Base-by-base conservation (phyloP, 225 moss, liverwort and hornwort genomes). In the Climacium dendroides region DNA sequence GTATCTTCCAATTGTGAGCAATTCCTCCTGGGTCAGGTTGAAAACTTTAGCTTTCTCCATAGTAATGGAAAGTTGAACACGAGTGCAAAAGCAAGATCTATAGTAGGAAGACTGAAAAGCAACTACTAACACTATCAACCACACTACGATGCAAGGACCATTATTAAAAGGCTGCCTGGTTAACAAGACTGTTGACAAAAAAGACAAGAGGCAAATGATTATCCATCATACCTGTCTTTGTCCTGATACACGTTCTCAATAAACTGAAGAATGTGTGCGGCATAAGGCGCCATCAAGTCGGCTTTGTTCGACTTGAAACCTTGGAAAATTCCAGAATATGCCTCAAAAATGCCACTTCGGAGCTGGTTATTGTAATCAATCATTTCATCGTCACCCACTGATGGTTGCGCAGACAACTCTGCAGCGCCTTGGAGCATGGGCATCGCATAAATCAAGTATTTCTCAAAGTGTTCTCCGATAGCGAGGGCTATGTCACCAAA, bases 381-480 rank as follows among this genome's bases (percentile, higher is more conserved):
- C 93, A 93, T 93, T 74, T 93, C 93, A 88, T 93, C 93, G 50
- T 93, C 93, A 63, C 90, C 89, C 59, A 90, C 90, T 78, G 93
- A 93, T 30, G 93, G 92, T 85, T 93, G 93, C 10, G 93, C 93
- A 82, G 93, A 93, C 69, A 93, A 92, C 86, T 93, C 93, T 47
- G 93, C 93, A 43, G 93, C 93, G 50, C 93, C 93, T 86, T 93
- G 93, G 34, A 93, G 93, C 93, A 93, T 93, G 45, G 93, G 93
- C 93, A 93, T 93, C 50, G 93, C 93, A 41, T 92, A 93, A 86
- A 93, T 83, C 70, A 93, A 89, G 71, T 93, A 93, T 35, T 93
- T 93, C 89, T 93, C 93, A 14, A 93, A 93, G 78, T 93, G 89
- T 64, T 93, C 93, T 47, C 93, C 93, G 53, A 93, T 93, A 45